Base-by-base conservation (phyloP, 495 filamentous ascomycete species). In the Stereocaulon alpinum region DNA sequence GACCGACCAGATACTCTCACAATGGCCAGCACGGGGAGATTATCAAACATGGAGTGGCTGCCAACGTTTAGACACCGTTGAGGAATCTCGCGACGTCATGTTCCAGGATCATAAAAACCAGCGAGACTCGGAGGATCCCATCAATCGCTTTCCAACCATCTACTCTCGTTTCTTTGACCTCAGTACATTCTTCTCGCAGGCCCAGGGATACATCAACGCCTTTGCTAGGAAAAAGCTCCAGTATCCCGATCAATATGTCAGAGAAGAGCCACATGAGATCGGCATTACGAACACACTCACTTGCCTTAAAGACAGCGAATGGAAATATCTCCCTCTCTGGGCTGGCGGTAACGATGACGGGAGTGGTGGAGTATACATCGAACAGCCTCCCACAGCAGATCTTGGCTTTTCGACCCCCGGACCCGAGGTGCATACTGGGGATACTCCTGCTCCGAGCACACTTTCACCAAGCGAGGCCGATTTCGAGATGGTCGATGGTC, bases 341-440 rank as follows among this genome's bases (percentile, higher is more conserved):
- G 79, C 80, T 0, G 81, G 76, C 4, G 81, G 80, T 2, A 66
- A 74, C 52, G 78, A 82, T 48, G 81, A 82, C 61, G 79, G 69
- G 2, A 73, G 70, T 2, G 81, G 79, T 4, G 80, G 76, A 6
- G 80, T 81, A 12, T 81, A 77, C 60, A 60, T 67, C 2, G 72
- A 75, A 37, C 61, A 71, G 29, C 68, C 78, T 48, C 76, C 77
- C 0, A 54, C 68, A 6, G 59, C 73, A 10, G 71, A 76, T 30
- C 51, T 62, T 34, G 72, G 70, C 1, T 74, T 74, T 15, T 77
- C 78, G 50, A 70, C 71, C 0, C 68, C 72, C 0, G 77, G 76
- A 6, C 77, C 78, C 3, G 41, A 63, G 0, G 69, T 77, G 27
- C 76, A 76, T 52, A 76, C 70, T 1, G 74, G 60, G 18, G 51